A percentile compares a stretch with the other conserved stretches of the same genome.
phyloP scores from a whole-genome alignment of 352 stramenopile species.

The Phytopythium kandeliae region DNA sequence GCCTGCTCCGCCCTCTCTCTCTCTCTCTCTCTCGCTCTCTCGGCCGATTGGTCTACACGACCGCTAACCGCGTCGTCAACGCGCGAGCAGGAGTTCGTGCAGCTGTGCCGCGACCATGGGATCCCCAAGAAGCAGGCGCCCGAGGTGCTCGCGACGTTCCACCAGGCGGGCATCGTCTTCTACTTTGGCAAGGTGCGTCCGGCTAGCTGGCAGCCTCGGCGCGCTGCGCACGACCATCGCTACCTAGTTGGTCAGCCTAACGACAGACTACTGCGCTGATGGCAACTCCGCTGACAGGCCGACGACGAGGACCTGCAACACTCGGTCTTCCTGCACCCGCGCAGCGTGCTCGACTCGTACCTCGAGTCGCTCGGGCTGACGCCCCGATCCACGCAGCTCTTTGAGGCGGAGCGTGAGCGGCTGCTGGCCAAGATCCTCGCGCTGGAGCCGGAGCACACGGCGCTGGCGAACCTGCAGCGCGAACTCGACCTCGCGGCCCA shows the following conservation, averaged over 20 bases:
- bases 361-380: constrained; percentile 71
- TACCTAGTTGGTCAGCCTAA: too few species aligned
- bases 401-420: constrained; percentile 51
- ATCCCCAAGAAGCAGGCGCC: constrained; percentile 82
- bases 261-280: too few species aligned
- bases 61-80: too few species aligned
- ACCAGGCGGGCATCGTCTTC: constrained; percentile 72
- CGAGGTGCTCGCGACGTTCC: constrained; percentile 70
- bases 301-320: constrained; percentile 65
- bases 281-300: constrained; percentile 14
- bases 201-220: too few species aligned
- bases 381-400: constrained; percentile 61
- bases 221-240: too few species aligned
- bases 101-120: constrained; percentile 60
- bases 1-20: too few species aligned
- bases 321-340: constrained; percentile 76
- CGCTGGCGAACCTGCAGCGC: constrained; percentile 52
- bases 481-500: constrained; percentile 58
- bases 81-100: constrained; percentile 48
- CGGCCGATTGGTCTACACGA: neutral
- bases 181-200: constrained; percentile 53
- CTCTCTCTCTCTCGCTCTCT: too few species aligned
- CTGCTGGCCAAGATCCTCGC: constrained; percentile 62
- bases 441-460: constrained; percentile 62
- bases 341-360: constrained; percentile 74